Conservation (phyloP, 768 basidiomycete species). For the Lyophyllum shimeji region DNA sequence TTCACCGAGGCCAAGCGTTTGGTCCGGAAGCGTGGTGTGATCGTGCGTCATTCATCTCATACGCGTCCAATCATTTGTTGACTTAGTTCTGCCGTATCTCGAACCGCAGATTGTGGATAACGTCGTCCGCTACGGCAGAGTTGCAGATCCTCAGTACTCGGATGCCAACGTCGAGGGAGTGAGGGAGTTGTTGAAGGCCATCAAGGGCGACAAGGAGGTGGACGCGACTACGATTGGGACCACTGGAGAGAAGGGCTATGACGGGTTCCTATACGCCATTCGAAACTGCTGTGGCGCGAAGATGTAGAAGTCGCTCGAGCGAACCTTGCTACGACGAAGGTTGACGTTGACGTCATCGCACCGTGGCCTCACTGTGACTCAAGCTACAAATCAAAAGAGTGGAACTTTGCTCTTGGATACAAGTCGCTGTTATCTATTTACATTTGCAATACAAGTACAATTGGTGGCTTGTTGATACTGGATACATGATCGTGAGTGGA, state of each 20-base stretch:
- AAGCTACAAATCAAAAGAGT: too few relatives aligned
- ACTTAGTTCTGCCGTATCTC: neutral
- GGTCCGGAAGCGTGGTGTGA: conserved; percentile 57
- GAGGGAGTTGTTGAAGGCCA: conserved; percentile 38
- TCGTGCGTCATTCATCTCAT: conserved; percentile 37
- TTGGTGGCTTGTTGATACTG: neutral
- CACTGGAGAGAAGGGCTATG: conserved; percentile 52
- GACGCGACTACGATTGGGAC: conserved; percentile 51
- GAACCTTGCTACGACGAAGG: neutral
- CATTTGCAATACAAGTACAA: neutral
- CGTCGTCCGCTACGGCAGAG: conserved; percentile 49
- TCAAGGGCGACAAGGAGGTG: conserved; percentile 51
- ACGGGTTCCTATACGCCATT: conserved; percentile 53
- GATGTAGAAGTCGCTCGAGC: neutral
- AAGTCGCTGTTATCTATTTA: neutral
- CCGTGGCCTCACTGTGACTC: too few relatives aligned
- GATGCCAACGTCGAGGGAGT: conserved; percentile 44
- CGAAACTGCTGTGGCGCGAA: conserved; percentile 25
- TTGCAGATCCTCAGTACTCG: conserved; percentile 37
- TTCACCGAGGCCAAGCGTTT: conserved; percentile 63
- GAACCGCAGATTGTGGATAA: conserved; percentile 56
- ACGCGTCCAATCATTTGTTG: neutral
- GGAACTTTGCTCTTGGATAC: too few relatives aligned
- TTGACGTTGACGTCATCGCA: neutral
- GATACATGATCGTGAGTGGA: neutral